Conservation (phyloP, 2,329 filamentous ascomycete genomes). For the Hypoxylon sp. region DNA sequence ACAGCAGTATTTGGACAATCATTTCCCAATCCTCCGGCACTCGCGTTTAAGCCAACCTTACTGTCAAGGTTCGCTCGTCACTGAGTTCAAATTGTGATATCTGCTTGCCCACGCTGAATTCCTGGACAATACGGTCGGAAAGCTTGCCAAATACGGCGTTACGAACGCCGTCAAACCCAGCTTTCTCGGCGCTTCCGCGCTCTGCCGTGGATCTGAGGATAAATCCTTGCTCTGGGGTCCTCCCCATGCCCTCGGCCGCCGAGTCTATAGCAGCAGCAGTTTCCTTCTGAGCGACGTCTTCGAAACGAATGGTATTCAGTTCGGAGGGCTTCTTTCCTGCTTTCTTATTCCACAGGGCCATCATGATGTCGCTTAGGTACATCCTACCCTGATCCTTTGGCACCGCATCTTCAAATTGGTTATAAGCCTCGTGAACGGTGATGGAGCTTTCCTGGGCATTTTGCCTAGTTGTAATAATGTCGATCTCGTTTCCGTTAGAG, state of each 20-base stretch:
- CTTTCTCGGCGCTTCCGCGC: background rate
- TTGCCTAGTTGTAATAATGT: background rate
- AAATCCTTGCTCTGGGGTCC: background rate
- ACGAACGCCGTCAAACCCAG: background rate
- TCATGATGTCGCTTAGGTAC: background rate
- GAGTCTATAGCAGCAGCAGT: background rate
- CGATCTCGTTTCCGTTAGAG: background rate
- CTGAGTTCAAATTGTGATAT: background rate
- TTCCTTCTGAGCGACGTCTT: background rate
- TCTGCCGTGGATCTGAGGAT: background rate
- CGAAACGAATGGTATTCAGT: background rate
- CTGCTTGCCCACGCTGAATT: background rate
- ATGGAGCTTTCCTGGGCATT: background rate
- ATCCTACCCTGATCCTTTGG: background rate
- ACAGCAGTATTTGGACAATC: background rate
- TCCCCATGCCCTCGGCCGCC: background rate
- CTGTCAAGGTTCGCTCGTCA: background rate
- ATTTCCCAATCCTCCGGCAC: background rate
- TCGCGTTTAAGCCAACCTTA: background rate
- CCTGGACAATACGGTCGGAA: background rate
- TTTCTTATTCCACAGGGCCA: background rate
- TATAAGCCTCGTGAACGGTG: background rate
- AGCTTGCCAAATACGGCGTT: background rate
- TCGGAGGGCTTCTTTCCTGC: background rate
- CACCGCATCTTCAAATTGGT: background rate